These are phyloP conservation scores for Jatropha multifida DNA, from an alignment of 441 rosid genomes.

Conservation along the genomic window DNA sequence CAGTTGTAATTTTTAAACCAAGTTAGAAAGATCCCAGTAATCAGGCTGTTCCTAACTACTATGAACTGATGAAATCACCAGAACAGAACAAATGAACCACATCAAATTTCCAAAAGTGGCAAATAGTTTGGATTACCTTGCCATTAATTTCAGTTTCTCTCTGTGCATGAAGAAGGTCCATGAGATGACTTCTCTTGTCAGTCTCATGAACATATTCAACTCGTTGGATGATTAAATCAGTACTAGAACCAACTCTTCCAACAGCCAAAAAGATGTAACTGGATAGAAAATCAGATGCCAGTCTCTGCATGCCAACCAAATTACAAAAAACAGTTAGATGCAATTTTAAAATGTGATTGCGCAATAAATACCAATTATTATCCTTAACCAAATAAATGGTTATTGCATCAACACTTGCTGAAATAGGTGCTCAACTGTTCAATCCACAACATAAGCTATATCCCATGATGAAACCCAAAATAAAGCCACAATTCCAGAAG, in stretches of 20 bases:
- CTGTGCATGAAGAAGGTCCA: constrained; percentile 95
- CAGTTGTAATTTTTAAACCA: not conserved
- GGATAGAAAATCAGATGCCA: constrained; percentile 89
- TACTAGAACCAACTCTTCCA: constrained; percentile 93
- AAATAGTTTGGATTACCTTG: constrained; percentile 48
- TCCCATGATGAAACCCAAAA: not conserved
- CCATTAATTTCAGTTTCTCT: constrained; percentile 69
- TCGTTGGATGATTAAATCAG: constrained; percentile 88
- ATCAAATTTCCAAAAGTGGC: not conserved
- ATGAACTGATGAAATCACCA: not conserved
- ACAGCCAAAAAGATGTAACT: constrained; percentile 84
- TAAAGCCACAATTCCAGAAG: not conserved
- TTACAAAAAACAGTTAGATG: not conserved
- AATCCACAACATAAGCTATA: not conserved
- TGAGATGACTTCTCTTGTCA: constrained; percentile 91
- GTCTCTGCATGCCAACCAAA: constrained; percentile 60
- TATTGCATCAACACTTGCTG: not conserved
- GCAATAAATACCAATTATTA: not conserved
- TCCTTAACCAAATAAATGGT: not conserved
- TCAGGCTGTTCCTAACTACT: not conserved
- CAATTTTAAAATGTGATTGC: not conserved
- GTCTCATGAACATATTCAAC: constrained; percentile 79
- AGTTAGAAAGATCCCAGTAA: not conserved
- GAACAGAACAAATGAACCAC: constrained; percentile 2
- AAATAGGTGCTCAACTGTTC: not conserved